Evolutionary conservation across 768 basidiomycete species (phyloP).

Genomic region (Termitomyces sp.): DNA sequence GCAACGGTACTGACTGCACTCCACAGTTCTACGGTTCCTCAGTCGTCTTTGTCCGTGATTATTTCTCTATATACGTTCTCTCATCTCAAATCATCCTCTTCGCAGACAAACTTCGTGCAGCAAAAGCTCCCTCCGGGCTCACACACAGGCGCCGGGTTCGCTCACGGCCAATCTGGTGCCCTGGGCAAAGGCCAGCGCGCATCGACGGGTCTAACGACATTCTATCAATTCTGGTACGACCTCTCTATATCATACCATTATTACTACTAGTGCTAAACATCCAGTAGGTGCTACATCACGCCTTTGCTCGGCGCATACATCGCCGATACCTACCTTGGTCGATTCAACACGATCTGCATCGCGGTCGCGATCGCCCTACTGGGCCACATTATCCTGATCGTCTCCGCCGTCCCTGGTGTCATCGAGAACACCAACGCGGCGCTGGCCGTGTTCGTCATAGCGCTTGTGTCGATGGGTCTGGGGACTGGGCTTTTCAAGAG

Average conservation of each 20-base stretch:
- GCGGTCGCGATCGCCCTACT: constrained; percentile 56
- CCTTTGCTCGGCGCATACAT: constrained; percentile 69
- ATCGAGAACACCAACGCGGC: constrained; percentile 7
- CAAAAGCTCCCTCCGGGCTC: constrained; percentile 61
- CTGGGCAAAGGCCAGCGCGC: constrained; percentile 63
- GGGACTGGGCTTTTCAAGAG: constrained; percentile 71
- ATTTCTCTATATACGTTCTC: too few relatives aligned
- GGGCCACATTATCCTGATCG: constrained; percentile 61
- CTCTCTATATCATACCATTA: not conserved
- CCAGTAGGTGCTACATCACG: constrained; percentile 51
- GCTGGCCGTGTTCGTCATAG: constrained; percentile 26
- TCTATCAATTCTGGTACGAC: constrained; percentile 63
- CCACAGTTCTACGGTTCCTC: constrained; percentile 36
- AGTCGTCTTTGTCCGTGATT: constrained; percentile 44
- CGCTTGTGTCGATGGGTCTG: constrained; percentile 56
- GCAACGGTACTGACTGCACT: not conserved
- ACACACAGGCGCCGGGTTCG: constrained; percentile 56
- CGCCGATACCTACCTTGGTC: constrained; percentile 67
- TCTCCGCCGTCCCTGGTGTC: constrained; percentile 61
- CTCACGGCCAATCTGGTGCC: constrained; percentile 57
- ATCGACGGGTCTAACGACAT: constrained; percentile 65
- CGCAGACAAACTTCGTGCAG: constrained; percentile 71
- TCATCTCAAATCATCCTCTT: too few relatives aligned
- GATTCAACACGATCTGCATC: constrained; percentile 68
- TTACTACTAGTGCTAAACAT: not conserved